Conservation (phyloP, 2,329 filamentous ascomycete genomes). For the Scolecobasidium constrictum region DNA sequence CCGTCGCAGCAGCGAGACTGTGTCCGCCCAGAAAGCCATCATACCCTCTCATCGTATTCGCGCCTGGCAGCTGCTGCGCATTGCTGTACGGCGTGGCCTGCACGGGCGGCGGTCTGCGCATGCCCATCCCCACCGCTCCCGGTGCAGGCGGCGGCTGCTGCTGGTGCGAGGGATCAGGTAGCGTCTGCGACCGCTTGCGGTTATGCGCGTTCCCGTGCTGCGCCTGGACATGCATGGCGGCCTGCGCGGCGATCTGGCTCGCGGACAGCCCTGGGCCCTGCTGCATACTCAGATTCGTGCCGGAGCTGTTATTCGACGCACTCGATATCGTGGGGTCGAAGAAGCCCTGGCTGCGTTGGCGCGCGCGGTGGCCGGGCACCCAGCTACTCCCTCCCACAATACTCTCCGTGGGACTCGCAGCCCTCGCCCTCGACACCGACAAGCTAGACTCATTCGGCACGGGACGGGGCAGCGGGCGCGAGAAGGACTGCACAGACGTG, state of each 20-base stretch:
- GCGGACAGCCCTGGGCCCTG: slow-evolving; percentile 38
- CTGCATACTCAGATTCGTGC: slow-evolving; percentile 19
- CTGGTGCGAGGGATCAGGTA: slow-evolving; percentile 40
- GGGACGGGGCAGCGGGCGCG: slow-evolving; percentile 4
- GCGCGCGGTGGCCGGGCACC: slow-evolving; percentile 40
- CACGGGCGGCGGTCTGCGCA: slow-evolving; percentile 7
- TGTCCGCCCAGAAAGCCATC: slow-evolving; percentile 52
- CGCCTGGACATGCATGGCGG: slow-evolving; percentile 59
- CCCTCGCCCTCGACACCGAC: not conserved
- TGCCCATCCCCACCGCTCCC: too few relatives aligned
- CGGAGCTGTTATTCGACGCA: slow-evolving; percentile 43
- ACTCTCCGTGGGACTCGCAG: not conserved
- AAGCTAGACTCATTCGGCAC: too few relatives aligned
- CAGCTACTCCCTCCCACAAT: not conserved
- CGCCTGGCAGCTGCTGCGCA: slow-evolving; percentile 6
- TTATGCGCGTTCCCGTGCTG: slow-evolving; percentile 34
- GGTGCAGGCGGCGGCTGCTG: slow-evolving; percentile 3
- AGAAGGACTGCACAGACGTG: slow-evolving; percentile 7
- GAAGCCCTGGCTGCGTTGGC: slow-evolving; percentile 64
- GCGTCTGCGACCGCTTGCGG: slow-evolving; percentile 64
- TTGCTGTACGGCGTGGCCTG: not conserved
- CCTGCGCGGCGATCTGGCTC: slow-evolving; percentile 70
- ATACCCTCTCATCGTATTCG: slow-evolving; percentile 34
- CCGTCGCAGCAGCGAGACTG: slow-evolving; percentile 56
- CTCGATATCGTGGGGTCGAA: slow-evolving; percentile 66